These are phyloP conservation scores for Rhodotorula babjevae DNA, from an alignment of 768 basidiomycete species.

Conservation along the genomic window DNA sequence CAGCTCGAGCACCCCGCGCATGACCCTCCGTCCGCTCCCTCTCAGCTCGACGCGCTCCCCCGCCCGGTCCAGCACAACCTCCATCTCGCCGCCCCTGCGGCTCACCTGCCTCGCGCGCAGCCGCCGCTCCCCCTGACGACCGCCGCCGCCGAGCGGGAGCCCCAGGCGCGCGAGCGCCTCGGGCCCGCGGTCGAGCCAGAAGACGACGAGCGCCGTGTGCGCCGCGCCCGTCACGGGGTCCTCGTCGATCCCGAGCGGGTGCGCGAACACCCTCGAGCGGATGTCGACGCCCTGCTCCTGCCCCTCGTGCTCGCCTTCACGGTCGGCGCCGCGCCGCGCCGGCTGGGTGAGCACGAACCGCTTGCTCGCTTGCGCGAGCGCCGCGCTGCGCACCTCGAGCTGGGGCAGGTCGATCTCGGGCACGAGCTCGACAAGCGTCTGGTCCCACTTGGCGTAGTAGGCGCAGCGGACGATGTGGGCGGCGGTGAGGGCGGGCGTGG, in stretches of 20 bases:
- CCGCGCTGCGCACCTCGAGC: too few species aligned
- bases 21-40: conserved; percentile 12
- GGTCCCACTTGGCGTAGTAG: too few species aligned
- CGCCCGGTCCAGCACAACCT: neutral
- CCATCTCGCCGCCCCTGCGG: conserved; percentile 15
- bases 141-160: too few species aligned
- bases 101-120: neutral
- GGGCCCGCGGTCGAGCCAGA: conserved; percentile 34
- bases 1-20: conserved; percentile 17
- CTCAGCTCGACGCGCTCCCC: conserved; percentile 7
- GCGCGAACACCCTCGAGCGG: conserved; percentile 46
- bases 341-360: conserved; percentile 41
- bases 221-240: conserved; percentile 48
- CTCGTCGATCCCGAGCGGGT: conserved; percentile 39
- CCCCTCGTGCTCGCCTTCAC: too few species aligned
- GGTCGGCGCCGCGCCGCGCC: neutral
- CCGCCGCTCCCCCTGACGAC: too few species aligned
- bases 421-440: too few species aligned
- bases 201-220: conserved; percentile 44
- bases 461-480: too few species aligned
- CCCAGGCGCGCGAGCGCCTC: too few species aligned
- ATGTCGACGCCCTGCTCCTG: conserved; percentile 35
- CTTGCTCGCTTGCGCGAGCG: too few species aligned
- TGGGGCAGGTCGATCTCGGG: too few species aligned
- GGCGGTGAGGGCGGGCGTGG: too few species aligned